These are phyloP conservation scores for Gossypium trilobum DNA, from an alignment of 441 rosid genomes.

Conservation along the genomic window DNA sequence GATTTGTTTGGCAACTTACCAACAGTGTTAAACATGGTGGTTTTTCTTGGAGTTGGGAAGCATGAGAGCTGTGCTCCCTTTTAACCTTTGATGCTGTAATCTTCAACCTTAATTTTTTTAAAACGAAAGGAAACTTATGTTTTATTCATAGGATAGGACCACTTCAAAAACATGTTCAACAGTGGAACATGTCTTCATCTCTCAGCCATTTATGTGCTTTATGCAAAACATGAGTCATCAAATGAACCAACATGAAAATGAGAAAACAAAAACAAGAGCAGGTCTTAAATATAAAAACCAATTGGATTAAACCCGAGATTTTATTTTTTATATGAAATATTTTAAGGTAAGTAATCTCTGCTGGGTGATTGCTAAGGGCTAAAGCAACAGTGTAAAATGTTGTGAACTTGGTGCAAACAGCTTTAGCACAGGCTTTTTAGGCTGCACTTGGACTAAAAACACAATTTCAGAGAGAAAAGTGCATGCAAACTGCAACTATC, in stretches of 20 bases:
- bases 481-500: constrained; percentile 19
- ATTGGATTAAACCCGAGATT: background rate
- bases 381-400: constrained; percentile 6
- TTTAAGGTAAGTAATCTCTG: background rate
- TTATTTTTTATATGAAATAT: background rate
- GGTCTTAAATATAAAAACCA: background rate
- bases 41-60: constrained; percentile 17
- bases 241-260: background rate
- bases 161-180: constrained; percentile 9
- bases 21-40: constrained; percentile 14
- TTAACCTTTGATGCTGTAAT: background rate
- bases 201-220: background rate
- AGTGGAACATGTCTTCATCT: background rate
- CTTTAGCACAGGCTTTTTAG: constrained; percentile 12
- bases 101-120: no score
- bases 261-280: background rate
- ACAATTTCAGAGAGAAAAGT: constrained; percentile 2
- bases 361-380: background rate
- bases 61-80: constrained; percentile 9
- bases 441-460: background rate
- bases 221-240: background rate
- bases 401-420: constrained; percentile 7
- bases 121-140: background rate
- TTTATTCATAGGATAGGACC: constrained; percentile 1
- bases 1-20: constrained; percentile 22